A percentile compares a stretch with the other conserved stretches of the same genome.
Conservation (phyloP, 176 grass and related monocot species). For the Secale cereale region DNA sequence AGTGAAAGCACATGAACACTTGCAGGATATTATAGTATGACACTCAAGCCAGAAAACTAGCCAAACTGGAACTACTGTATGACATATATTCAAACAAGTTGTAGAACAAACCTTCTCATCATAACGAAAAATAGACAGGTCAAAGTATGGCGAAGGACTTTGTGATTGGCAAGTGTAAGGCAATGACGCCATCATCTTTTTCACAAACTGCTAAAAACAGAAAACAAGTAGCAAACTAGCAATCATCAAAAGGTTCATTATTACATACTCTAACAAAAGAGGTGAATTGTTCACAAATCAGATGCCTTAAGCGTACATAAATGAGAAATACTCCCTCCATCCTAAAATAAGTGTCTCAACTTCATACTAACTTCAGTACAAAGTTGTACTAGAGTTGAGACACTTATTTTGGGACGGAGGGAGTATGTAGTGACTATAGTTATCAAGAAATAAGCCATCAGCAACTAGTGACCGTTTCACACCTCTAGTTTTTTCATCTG, state of each 20-base stretch:
- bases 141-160: conserved; percentile 96
- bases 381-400: too few species aligned
- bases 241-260: conserved; percentile 21
- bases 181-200: conserved; percentile 85
- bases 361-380: too few species aligned
- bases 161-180: conserved; percentile 94
- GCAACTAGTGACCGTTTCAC: neutral
- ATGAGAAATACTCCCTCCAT: too few species aligned
- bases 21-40: neutral
- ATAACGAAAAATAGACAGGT: conserved; percentile 93
- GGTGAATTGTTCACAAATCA: neutral
- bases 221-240: conserved; percentile 15
- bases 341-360: too few species aligned
- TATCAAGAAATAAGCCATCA: neutral
- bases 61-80: neutral
- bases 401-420: too few species aligned
- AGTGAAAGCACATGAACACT: neutral
- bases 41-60: neutral
- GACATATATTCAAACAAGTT: conserved; percentile 9
- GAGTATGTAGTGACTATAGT: neutral
- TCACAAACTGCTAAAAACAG: conserved; percentile 61
- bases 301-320: neutral
- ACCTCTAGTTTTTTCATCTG: neutral
- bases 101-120: conserved; percentile 82
- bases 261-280: neutral